Base-by-base conservation (phyloP, 2,329 filamentous ascomycete species). In the Xylaria sp. region DNA sequence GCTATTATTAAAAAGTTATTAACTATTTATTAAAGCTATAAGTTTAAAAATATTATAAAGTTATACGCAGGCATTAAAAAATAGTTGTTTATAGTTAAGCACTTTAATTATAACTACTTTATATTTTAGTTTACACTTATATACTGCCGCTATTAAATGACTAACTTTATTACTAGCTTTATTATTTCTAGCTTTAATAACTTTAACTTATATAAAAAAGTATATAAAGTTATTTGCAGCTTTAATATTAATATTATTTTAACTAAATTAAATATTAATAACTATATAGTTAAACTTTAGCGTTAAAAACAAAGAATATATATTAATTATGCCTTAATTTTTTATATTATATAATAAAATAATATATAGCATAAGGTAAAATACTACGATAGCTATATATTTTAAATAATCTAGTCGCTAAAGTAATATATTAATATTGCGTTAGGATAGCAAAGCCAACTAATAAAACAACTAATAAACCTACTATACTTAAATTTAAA, bases 111-210 rank as follows among this genome's bases (percentile, higher is more conserved):
- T 18, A 53, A 44, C 10, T 53, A 62, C 9, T 54, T 62, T 53
- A n/a, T 54, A 27, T 12, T 2, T 21, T 62, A 29, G 42, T 21
- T 1, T 42, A 53, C 8, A 29, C 2, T 18, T 53, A 13, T 29
- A 27, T 62, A 62, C 42, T 65, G 8, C 23, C 44, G 25, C 27
- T 32, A 23, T 23, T 6, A 65, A 51, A 60, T 58, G 51, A 60
- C 21, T 51, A 27, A n/a, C 16, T 18, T 42, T 25, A 32, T 59
- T 29, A 29, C 53, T 53, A 59, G 32, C 3, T n/a, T 18, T 32
- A 47, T 63, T 48, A 57, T 53, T 53, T 29, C 32, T 63, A 63
- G 27, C 25, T 29, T 65, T 50, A 65, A 65, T 53, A 62, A 42
- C 8, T 54, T 53, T 12, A 62, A 21, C 1, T 18, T 51, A 12